Conservation (phyloP, 495 filamentous ascomycete species). For the Aspergillus wentii region DNA sequence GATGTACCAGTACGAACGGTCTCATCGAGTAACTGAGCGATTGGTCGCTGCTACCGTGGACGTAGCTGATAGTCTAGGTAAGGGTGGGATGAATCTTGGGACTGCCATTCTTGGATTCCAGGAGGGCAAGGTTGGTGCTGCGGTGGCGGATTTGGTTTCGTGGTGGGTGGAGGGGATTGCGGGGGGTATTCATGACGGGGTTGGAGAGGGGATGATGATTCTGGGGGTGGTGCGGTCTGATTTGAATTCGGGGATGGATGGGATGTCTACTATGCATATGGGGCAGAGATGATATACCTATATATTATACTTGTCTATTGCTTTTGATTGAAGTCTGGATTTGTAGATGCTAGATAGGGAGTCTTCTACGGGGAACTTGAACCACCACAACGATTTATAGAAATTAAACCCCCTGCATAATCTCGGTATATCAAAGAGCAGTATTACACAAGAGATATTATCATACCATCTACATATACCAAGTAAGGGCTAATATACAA, state of each 20-base stretch:
- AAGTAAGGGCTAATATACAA: too few species aligned
- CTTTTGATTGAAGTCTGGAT: too few species aligned
- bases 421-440: too few species aligned
- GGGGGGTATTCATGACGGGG: constrained; percentile 60
- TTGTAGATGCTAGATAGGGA: too few species aligned
- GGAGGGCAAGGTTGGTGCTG: constrained; percentile 52
- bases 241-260: constrained; percentile 20
- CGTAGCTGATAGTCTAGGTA: constrained; percentile 49
- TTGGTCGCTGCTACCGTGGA: constrained; percentile 44
- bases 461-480: too few species aligned
- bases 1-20: constrained; percentile 59
- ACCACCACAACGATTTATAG: too few species aligned
- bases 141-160: constrained; percentile 39
- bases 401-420: too few species aligned
- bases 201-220: constrained; percentile 54
- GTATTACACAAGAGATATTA: too few species aligned
- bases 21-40: constrained; percentile 54
- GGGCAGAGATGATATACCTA: too few species aligned
- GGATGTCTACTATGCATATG: too few species aligned
- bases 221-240: constrained; percentile 30
- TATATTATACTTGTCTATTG: too few species aligned
- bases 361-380: too few species aligned
- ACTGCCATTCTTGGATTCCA: constrained; percentile 46
- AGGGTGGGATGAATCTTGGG: constrained; percentile 42
- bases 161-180: constrained; percentile 58